These are phyloP conservation scores for Kurtzmaniella cleridarum DNA, from an alignment of 805 yeast genomes.

Conservation along the genomic window DNA sequence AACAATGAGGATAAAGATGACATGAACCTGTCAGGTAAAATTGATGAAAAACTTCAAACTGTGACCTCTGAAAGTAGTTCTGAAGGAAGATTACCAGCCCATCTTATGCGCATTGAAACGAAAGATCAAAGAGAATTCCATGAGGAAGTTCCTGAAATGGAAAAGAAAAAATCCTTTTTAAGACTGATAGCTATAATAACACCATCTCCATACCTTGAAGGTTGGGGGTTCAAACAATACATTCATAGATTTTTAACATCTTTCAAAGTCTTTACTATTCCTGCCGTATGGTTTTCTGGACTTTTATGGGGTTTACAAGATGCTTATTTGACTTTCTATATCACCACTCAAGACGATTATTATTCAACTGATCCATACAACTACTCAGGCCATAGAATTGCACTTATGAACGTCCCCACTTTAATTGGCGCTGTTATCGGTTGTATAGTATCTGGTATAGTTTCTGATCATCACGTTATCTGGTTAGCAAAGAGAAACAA, in stretches of 20 bases:
- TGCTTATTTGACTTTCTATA: constrained; percentile 67
- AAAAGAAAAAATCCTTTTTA: constrained; percentile 40
- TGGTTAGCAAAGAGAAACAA: constrained; percentile 56
- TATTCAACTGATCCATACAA: constrained; percentile 65
- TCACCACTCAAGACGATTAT: constrained; percentile 66
- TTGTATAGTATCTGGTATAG: constrained; percentile 57
- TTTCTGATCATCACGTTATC: constrained; percentile 56
- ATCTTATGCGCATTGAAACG: background rate
- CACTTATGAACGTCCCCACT: constrained; percentile 35
- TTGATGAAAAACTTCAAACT: background rate
- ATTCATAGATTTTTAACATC: constrained; percentile 43
- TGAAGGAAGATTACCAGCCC: background rate
- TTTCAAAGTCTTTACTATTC: constrained; percentile 55
- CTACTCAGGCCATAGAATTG: constrained; percentile 62
- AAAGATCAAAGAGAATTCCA: constrained; percentile 2
- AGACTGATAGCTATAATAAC: constrained; percentile 46
- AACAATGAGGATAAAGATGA: background rate
- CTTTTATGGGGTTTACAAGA: constrained; percentile 80
- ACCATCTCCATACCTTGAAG: constrained; percentile 53
- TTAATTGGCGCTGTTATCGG: constrained; percentile 48
- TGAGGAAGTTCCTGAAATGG: constrained; percentile 19
- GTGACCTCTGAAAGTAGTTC: background rate
- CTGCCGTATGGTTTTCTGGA: constrained; percentile 62
- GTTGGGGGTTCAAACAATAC: constrained; percentile 65
- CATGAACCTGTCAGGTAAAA: background rate